phyloP scores from a whole-genome alignment of 305 asterid species.

The Fraxinus sp. region DNA sequence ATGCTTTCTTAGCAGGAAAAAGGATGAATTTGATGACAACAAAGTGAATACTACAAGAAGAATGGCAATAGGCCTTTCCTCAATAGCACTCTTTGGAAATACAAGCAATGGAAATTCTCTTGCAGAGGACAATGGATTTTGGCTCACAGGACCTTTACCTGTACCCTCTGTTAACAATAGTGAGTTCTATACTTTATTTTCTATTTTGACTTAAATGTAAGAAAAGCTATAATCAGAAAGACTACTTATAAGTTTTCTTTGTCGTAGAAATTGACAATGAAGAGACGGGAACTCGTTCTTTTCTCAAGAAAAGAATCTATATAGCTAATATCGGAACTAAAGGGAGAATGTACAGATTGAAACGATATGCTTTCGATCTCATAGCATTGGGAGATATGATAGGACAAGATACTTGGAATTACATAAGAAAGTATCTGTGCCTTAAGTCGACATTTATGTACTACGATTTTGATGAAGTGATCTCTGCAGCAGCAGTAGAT shows the following conservation, averaged over 20 bases:
- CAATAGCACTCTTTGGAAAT: conserved; percentile 44
- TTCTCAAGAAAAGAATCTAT: conserved; percentile 61
- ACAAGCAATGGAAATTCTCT: conserved; percentile 31
- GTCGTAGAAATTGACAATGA: conserved; percentile 56
- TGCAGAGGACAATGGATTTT: conserved; percentile 72
- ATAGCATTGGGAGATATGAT: conserved; percentile 78
- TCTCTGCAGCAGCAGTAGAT: conserved; percentile 51
- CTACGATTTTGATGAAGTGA: conserved; percentile 68
- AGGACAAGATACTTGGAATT: conserved; percentile 67
- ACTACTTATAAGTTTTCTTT: neutral
- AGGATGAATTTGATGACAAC: conserved; percentile 33
- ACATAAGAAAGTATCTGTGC: conserved; percentile 58
- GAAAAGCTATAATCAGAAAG: neutral
- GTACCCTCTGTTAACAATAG: conserved; percentile 54
- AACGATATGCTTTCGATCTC: conserved; percentile 67
- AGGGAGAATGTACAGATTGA: conserved; percentile 64
- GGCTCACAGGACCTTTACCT: conserved; percentile 65
- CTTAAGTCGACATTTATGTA: conserved; percentile 76
- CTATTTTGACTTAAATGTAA: neutral
- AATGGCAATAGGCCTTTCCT: conserved; percentile 46
- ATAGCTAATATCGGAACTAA: conserved; percentile 67
- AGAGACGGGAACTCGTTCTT: conserved; percentile 74
- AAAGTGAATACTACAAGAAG: conserved; percentile 43
- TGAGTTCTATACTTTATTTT: conserved; percentile 23
- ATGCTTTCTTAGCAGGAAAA: conserved; percentile 33